Percentiles rank a stretch among this genome's conserved stretches.
Evolutionary conservation across 345 rosid genomes (phyloP).

Genomic region (Pugionium dolabratum): DNA sequence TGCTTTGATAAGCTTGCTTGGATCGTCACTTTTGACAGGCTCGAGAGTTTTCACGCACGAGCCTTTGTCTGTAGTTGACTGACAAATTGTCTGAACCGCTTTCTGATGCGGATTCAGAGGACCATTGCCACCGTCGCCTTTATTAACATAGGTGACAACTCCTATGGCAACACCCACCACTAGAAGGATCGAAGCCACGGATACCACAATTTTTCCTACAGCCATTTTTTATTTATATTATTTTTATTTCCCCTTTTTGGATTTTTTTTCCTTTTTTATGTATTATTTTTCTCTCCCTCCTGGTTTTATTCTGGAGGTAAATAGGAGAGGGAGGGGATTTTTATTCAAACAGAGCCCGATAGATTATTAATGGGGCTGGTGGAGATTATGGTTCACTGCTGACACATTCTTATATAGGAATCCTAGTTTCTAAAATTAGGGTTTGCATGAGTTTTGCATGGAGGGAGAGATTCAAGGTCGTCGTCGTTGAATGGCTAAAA

Average conservation of each 20-base stretch:
- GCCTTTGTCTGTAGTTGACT: slow-evolving; percentile 48
- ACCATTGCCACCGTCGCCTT: neutral
- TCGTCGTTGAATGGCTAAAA: slow-evolving; percentile 32
- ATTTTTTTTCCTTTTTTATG: neutral
- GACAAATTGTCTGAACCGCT: slow-evolving; percentile 48
- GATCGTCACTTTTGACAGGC: slow-evolving; percentile 46
- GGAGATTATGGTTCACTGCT: no score
- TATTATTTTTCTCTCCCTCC: slow-evolving; percentile 31
- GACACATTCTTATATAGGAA: no score
- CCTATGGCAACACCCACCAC: slow-evolving; percentile 52
- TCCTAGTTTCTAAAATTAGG: neutral
- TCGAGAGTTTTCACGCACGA: slow-evolving; percentile 54
- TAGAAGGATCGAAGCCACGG: slow-evolving; percentile 48
- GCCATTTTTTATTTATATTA: slow-evolving; percentile 22
- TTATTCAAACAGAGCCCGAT: slow-evolving; percentile 27
- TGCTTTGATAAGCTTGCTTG: slow-evolving; percentile 52
- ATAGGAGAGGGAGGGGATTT: slow-evolving; percentile 33
- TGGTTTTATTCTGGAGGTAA: slow-evolving; percentile 37
- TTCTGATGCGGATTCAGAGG: slow-evolving; percentile 40
- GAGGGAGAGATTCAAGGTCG: slow-evolving; percentile 27
- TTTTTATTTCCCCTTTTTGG: slow-evolving; percentile 14
- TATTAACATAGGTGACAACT: slow-evolving; percentile 36
- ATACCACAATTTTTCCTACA: slow-evolving; percentile 37
- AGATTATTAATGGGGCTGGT: neutral
- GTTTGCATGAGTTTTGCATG: slow-evolving; percentile 22